Conservation (phyloP, 805 yeast species). For the Limtongia smithiae region DNA sequence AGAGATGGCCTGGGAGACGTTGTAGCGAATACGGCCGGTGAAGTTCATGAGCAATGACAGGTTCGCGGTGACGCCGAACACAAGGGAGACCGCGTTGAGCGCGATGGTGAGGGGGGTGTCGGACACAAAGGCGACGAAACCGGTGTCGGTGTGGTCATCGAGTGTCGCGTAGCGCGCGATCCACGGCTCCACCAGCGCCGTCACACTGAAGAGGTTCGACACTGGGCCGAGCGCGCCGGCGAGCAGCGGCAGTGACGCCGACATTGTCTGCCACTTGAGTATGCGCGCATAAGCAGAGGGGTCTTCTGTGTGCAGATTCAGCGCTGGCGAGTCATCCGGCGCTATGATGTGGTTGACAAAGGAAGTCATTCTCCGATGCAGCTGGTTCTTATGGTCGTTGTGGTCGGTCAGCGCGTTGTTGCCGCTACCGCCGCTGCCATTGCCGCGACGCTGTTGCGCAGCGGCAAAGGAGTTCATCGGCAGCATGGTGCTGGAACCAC, state of each 20-base stretch:
- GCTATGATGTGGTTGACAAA: too few species aligned
- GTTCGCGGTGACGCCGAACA: slow-evolving; percentile 65
- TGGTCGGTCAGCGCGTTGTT: too few species aligned
- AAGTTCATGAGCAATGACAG: slow-evolving; percentile 67
- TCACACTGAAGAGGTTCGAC: slow-evolving; percentile 67
- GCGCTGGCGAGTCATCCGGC: too few species aligned
- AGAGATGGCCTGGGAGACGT: slow-evolving; percentile 59
- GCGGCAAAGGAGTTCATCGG: too few species aligned
- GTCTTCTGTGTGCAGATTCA: neutral
- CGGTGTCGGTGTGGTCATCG: neutral
- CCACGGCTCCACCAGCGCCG: slow-evolving; percentile 73
- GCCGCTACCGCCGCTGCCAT: too few species aligned
- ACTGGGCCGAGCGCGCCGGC: slow-evolving; percentile 79
- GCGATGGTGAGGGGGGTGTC: slow-evolving; percentile 48
- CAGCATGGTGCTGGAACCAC: too few species aligned
- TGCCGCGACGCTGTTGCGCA: too few species aligned
- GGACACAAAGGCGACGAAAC: neutral
- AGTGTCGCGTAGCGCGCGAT: slow-evolving; percentile 31
- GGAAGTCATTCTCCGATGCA: too few species aligned
- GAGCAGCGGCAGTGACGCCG: slow-evolving; percentile 68
- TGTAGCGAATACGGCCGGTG: slow-evolving; percentile 53
- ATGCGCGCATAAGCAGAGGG: neutral
- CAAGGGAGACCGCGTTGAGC: slow-evolving; percentile 61
- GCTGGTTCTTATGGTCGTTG: too few species aligned
- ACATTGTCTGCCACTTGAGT: slow-evolving; percentile 56